These are phyloP conservation scores for Penicillium desertorum DNA, from an alignment of 495 filamentous ascomycete species.

Conservation along the genomic window DNA sequence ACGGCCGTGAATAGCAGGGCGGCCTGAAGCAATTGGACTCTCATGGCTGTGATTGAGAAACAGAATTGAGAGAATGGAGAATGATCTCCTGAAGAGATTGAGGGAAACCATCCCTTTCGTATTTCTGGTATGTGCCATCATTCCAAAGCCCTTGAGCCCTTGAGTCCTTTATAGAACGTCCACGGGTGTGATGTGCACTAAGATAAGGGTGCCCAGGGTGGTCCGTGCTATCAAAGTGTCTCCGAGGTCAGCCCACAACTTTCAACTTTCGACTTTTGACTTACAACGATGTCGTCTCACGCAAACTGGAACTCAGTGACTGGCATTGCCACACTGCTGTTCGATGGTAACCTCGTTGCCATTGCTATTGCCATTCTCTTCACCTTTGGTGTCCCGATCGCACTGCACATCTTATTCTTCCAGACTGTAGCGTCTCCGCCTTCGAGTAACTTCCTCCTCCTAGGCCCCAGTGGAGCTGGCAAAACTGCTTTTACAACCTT, in stretches of 20 bases:
- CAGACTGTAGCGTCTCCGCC: conserved; percentile 59
- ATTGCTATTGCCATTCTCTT: conserved; percentile 67
- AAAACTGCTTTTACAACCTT: conserved; percentile 88
- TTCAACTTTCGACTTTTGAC: not conserved
- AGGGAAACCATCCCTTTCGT: conserved; percentile 9
- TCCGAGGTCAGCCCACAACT: not conserved
- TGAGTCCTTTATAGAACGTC: no score
- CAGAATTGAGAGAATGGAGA: not conserved
- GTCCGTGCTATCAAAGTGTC: conserved; percentile 6
- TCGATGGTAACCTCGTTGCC: conserved; percentile 45
- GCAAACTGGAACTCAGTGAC: conserved; percentile 37
- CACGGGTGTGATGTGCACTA: not conserved
- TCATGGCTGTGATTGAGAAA: conserved; percentile 33
- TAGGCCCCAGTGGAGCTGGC: conserved; percentile 81
- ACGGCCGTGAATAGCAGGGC: conserved; percentile 45
- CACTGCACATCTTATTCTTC: conserved; percentile 78
- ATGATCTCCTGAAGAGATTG: not conserved
- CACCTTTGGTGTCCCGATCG: conserved; percentile 68
- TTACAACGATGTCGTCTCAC: conserved; percentile 32
- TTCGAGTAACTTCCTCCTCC: conserved; percentile 78
- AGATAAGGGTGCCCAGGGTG: not conserved
- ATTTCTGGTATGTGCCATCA: conserved; percentile 12
- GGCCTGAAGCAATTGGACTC: conserved; percentile 36
- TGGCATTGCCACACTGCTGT: conserved; percentile 42
- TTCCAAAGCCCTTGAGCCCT: conserved; percentile 5